Evolutionary conservation across 2,329 filamentous ascomycete genomes (phyloP).

Genomic region (Knoxdaviesia capensis): DNA sequence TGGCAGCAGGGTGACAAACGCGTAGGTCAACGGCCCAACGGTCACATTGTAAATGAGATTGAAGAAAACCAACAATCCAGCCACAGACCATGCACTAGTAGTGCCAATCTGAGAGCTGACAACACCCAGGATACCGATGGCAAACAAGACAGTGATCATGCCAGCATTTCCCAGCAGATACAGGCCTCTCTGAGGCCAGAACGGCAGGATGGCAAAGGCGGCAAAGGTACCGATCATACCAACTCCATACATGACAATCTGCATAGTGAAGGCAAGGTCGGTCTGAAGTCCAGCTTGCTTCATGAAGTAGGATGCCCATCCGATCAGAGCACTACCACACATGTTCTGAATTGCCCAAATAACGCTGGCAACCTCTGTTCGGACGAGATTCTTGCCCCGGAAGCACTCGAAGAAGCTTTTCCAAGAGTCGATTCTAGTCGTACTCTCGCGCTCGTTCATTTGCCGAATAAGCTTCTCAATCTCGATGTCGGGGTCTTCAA

Average conservation of each 20-base stretch:
- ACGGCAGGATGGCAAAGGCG: conserved; percentile 16
- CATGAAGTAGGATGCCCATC: conserved; percentile 17
- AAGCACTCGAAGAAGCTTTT: conserved; percentile 21
- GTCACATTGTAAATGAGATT: conserved; percentile 12
- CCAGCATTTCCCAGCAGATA: conserved; percentile 18
- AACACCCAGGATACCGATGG: conserved; percentile 18
- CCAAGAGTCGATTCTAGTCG: conserved; percentile 7
- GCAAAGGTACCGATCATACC: conserved; percentile 19
- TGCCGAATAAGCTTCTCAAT: conserved; percentile 6
- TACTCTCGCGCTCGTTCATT: conserved; percentile 1
- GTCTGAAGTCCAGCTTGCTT: conserved; percentile 13
- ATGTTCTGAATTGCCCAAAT: conserved; percentile 12
- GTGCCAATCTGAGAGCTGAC: conserved; percentile 17
- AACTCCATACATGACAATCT: conserved; percentile 14
- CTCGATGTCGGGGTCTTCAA: conserved; percentile 9
- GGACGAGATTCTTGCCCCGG: conserved; percentile 16
- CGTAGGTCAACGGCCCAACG: conserved; percentile 14
- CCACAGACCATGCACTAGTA: conserved; percentile 6
- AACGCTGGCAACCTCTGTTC: conserved; percentile 16
- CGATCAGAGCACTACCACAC: conserved; percentile 12
- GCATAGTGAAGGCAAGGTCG: conserved; percentile 8
- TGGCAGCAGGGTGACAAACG: conserved; percentile 14
- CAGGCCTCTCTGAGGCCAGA: conserved; percentile 18
- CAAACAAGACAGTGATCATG: conserved; percentile 15
- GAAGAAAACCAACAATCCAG: conserved; percentile 10